Conservation (phyloP, 2,329 filamentous ascomycete species). For the Hirsutella thompsonii region DNA sequence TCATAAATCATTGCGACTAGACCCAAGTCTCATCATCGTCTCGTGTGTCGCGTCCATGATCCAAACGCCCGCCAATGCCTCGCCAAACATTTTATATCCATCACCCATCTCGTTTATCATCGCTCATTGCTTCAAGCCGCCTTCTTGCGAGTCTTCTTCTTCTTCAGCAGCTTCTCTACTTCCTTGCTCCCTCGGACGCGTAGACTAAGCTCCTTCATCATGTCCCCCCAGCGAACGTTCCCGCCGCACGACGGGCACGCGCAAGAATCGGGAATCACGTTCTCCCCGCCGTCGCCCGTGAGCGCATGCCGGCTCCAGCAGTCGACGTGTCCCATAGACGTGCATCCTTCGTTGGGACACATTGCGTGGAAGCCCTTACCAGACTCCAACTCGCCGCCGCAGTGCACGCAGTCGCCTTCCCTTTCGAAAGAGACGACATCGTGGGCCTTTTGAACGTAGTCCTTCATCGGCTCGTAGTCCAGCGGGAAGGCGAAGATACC, state of each 20-base stretch:
- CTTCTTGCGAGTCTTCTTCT: constrained; percentile 15
- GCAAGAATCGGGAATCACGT: constrained; percentile 55
- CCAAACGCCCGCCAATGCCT: no score
- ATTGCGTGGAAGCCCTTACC: constrained; percentile 41
- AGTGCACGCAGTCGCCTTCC: constrained; percentile 42
- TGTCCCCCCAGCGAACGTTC: constrained; percentile 54
- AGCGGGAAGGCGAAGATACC: constrained; percentile 40
- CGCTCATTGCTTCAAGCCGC: background rate
- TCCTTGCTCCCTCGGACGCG: constrained; percentile 59
- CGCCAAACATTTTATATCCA: no score
- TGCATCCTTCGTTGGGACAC: constrained; percentile 39
- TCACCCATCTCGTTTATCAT: no score
- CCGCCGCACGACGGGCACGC: constrained; percentile 57
- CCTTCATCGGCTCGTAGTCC: constrained; percentile 39
- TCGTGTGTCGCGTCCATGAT: no score
- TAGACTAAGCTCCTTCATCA: constrained; percentile 74
- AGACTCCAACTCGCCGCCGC: constrained; percentile 29
- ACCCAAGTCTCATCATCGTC: no score
- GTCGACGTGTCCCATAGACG: constrained; percentile 44
- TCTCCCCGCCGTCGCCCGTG: constrained; percentile 17
- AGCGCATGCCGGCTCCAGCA: constrained; percentile 46
- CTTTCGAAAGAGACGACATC: constrained; percentile 42
- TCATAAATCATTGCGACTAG: no score
- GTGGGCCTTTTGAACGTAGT: constrained; percentile 42
- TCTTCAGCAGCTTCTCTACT: constrained; percentile 54